These are phyloP conservation scores for Xerocomus nothofagi DNA, from an alignment of 1,284 basidiomycete genomes.

Conservation along the genomic window DNA sequence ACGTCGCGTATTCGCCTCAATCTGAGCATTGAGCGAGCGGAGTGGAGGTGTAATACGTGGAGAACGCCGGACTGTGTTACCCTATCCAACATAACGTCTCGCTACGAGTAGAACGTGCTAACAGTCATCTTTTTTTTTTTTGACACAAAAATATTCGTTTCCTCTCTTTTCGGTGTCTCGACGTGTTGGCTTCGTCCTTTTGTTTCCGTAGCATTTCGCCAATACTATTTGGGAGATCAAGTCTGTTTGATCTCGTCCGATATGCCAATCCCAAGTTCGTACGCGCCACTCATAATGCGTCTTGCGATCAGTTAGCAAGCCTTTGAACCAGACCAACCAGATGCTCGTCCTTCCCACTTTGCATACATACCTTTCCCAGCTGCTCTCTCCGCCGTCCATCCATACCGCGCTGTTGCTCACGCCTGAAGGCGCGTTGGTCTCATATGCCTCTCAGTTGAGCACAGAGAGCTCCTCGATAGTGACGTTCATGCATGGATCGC, in stretches of 20 bases:
- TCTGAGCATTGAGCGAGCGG: conserved; percentile 3
- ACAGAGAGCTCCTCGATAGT: conserved; percentile 3
- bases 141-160: conserved; percentile 9
- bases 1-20: conserved; percentile 5
- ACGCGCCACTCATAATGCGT: too few species aligned
- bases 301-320: neutral
- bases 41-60: conserved; percentile 11
- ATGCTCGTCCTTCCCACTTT: conserved; percentile 34
- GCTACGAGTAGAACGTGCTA: conserved; percentile 8
- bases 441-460: conserved; percentile 29
- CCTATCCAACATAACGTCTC: conserved; percentile 6
- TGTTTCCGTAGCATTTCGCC: conserved; percentile 25
- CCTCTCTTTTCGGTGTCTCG: neutral
- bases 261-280: too few species aligned
- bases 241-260: too few species aligned
- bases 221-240: conserved; percentile 3
- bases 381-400: conserved; percentile 32
- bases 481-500: conserved; percentile 6
- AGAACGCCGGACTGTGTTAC: conserved; percentile 6
- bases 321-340: conserved; percentile 6
- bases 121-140: conserved; percentile 4
- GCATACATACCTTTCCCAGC: conserved; percentile 30
- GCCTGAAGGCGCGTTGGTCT: conserved; percentile 35
- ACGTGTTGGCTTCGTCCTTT: conserved; percentile 11
- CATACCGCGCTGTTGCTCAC: conserved; percentile 34